Base-by-base conservation (phyloP, 2,329 filamentous ascomycete genomes). In the Alternaria viburni region DNA sequence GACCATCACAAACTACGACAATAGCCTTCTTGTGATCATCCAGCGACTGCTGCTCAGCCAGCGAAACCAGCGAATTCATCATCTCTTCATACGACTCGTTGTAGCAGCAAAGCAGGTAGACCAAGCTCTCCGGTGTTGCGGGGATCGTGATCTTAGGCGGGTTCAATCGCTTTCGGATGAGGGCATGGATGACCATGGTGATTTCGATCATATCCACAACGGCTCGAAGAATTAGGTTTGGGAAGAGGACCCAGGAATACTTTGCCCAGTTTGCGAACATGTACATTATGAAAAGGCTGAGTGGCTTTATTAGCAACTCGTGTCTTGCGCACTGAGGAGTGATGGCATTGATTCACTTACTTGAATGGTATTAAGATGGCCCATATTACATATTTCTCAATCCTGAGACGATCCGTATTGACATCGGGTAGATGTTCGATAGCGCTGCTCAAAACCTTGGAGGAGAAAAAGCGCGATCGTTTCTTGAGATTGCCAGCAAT, bases 91-190 rank as follows among this genome's bases (percentile, higher is more conserved):
- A 61, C 10, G 59, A 51, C 36, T 61, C 59, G 9, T 61, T 61
- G 10, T 61, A 61, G 26, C 54, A 61, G 44, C 46, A 61, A 1
- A 61, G 25, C 9, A 61, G 21, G 36, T 61, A 61, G 6, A 57
- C 36, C 9, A 61, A 46, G 26, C 21, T 61, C 32, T 61, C 59
- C 12, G 41, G 32, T 25, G 10, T 51, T 6, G 19, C 25, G 12
- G 59, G 46, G 10, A 52, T 45, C 21, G 17, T 57, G 23, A 46
- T 26, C 0, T 17, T 21, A 13, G 9, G 19, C 10, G 26, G 46
- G 10, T 44, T 21, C 6, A 51, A 28, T n/a, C 36, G 12, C n/a
- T 41, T 41, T 15, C 30, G 3, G 5, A 50, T 11, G 19, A 51
- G 50, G 46, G 50, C 57, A 36, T 52, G 15, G 12, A 61, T 23